A percentile compares a stretch with the other conserved stretches of the same genome.
phyloP scores from a whole-genome alignment of 208 protist species.

The Trypanosoma avium region DNA sequence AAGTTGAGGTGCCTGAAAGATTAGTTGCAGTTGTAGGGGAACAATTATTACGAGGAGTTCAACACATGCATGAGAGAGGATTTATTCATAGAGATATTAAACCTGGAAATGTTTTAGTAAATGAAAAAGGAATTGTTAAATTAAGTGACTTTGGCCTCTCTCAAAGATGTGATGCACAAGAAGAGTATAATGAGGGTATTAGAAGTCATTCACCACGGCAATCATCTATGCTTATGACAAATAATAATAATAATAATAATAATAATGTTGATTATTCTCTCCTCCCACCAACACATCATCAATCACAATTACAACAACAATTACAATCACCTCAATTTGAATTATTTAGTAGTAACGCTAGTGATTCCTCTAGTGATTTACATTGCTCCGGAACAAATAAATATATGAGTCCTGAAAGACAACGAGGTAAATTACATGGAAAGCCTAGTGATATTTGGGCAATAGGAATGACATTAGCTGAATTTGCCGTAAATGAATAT shows the following conservation, averaged over 20 bases:
- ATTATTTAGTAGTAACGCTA: neutral
- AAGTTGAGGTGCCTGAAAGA: conserved; percentile 68
- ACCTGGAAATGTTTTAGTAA: conserved; percentile 95
- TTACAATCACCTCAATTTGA: neutral
- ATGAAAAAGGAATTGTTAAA: conserved; percentile 93
- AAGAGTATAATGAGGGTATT: too few relatives aligned
- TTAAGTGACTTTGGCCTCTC: conserved; percentile 96
- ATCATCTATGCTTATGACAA: too few relatives aligned
- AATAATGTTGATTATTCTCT: neutral
- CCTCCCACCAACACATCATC: neutral
- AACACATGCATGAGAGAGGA: conserved; percentile 82
- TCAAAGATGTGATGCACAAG: conserved; percentile 36
- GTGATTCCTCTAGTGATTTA: neutral
- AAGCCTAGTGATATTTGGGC: conserved; percentile 88
- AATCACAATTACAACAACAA: neutral
- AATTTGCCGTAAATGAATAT: conserved; percentile 85
- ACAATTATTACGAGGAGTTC: conserved; percentile 79
- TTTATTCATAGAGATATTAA: conserved; percentile 93
- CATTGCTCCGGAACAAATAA: conserved; percentile 82
- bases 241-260: neutral
- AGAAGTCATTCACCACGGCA: too few relatives aligned
- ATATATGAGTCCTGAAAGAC: conserved; percentile 91
- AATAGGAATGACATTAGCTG: conserved; percentile 83
- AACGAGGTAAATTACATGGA: conserved; percentile 75
- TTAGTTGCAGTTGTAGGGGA: conserved; percentile 80